Percentiles rank a stretch among this genome's conserved stretches.
Evolutionary conservation across 768 basidiomycete species (phyloP).

Genomic region (Exidia glandulosa): DNA sequence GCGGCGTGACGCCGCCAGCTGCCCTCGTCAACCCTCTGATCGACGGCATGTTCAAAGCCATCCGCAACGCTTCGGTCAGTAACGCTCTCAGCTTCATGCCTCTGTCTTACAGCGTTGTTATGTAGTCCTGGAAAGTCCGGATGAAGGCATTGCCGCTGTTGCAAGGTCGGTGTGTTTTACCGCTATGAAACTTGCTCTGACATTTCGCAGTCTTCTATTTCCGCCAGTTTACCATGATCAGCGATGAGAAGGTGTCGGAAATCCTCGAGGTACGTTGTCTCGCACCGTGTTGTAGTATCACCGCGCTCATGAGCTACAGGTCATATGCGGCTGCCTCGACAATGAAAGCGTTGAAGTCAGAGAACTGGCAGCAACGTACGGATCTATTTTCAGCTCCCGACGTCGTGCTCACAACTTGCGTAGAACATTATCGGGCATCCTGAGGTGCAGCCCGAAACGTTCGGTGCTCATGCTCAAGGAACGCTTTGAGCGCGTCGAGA

Average conservation of each 20-base stretch:
- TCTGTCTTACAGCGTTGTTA: slow-evolving; percentile 4
- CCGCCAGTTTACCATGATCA: slow-evolving; percentile 74
- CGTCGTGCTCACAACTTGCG: slow-evolving; percentile 6
- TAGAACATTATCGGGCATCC: slow-evolving; percentile 27
- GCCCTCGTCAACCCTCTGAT: slow-evolving; percentile 58
- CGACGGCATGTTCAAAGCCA: slow-evolving; percentile 62
- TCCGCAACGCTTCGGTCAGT: slow-evolving; percentile 62
- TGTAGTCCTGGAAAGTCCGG: slow-evolving; percentile 80
- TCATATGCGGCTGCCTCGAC: slow-evolving; percentile 63
- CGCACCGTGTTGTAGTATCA: background rate
- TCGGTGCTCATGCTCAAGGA: slow-evolving; percentile 44
- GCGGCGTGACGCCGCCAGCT: slow-evolving; percentile 69
- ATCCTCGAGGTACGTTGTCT: slow-evolving; percentile 61
- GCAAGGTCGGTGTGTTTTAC: slow-evolving; percentile 32
- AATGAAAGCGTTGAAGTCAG: slow-evolving; percentile 31
- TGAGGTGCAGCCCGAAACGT: slow-evolving; percentile 27
- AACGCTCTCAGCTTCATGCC: background rate
- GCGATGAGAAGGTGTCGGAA: slow-evolving; percentile 61
- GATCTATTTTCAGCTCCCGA: background rate
- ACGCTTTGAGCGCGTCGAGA: slow-evolving; percentile 68
- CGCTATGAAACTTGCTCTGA: background rate
- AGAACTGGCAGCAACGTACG: slow-evolving; percentile 22
- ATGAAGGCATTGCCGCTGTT: slow-evolving; percentile 78
- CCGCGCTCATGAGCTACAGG: slow-evolving; percentile 26
- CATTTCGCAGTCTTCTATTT: slow-evolving; percentile 62